Conservation (phyloP, 495 filamentous ascomycete species). For the Penicillium silybi region DNA sequence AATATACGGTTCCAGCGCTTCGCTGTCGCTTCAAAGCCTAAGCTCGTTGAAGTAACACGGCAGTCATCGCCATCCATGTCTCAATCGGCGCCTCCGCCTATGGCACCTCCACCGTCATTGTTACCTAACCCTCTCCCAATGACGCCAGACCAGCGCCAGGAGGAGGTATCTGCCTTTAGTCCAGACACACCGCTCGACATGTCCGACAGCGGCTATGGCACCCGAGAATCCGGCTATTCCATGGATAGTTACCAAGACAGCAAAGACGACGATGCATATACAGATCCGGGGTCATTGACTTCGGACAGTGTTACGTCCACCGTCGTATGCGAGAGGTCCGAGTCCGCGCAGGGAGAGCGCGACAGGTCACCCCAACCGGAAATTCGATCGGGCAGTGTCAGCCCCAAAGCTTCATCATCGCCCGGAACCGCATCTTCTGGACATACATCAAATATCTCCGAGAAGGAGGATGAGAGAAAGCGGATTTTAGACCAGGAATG, state of each 20-base stretch:
- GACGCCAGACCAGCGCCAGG: slow-evolving; percentile 38
- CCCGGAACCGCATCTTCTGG: slow-evolving; percentile 23
- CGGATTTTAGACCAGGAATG: slow-evolving; percentile 39
- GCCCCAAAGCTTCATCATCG: slow-evolving; percentile 15
- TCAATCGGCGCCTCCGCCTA: slow-evolving; percentile 8
- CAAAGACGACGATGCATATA: slow-evolving; percentile 30
- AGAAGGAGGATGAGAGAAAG: slow-evolving; percentile 32
- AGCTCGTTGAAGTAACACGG: slow-evolving; percentile 42
- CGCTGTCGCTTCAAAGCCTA: slow-evolving; percentile 42
- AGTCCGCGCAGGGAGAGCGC: slow-evolving; percentile 16
- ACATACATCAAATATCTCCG: slow-evolving; percentile 22
- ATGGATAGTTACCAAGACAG: slow-evolving; percentile 22
- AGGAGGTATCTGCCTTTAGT: slow-evolving; percentile 45
- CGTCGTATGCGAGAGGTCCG: slow-evolving; percentile 23
- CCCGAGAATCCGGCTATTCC: slow-evolving; percentile 27
- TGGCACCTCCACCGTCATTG: slow-evolving; percentile 20
- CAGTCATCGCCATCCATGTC: slow-evolving; percentile 32
- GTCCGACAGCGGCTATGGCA: slow-evolving; percentile 39
- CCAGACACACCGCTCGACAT: slow-evolving; percentile 42
- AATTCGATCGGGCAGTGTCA: slow-evolving; percentile 25
- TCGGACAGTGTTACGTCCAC: slow-evolving; percentile 31
- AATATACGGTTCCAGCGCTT: slow-evolving; percentile 22
- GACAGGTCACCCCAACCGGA: slow-evolving; percentile 22
- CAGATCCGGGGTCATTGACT: slow-evolving; percentile 28
- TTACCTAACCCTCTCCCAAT: slow-evolving; percentile 25